Evolutionary conservation across 805 yeast genomes (phyloP).

Genomic region (Dipodascopsis uninucleata): DNA sequence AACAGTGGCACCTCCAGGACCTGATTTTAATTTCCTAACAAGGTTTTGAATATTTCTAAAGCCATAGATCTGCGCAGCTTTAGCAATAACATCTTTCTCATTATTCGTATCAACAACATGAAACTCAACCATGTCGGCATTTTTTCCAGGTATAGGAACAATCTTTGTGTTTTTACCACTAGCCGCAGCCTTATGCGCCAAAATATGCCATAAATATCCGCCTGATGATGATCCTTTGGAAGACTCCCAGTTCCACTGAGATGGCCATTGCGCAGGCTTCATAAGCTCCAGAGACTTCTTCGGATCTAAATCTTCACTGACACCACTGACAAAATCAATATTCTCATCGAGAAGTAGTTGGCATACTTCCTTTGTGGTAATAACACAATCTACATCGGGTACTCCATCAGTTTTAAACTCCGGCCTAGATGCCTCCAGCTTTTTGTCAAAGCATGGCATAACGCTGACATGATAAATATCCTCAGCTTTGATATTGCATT

Average conservation of each 20-base stretch:
- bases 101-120: conserved; percentile 44
- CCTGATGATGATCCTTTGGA: conserved; percentile 84
- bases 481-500: conserved; percentile 34
- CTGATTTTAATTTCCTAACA: conserved; percentile 67
- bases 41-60: conserved; percentile 91
- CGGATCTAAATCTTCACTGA: conserved; percentile 1
- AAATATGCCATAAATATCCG: conserved; percentile 75
- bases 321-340: conserved; percentile 30
- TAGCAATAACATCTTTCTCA: conserved; percentile 43
- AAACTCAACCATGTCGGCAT: conserved; percentile 71
- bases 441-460: conserved; percentile 98
- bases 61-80: conserved; percentile 76
- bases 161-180: conserved; percentile 40
- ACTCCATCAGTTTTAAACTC: conserved; percentile 46
- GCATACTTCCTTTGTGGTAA: conserved; percentile 83
- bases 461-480: conserved; percentile 74
- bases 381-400: conserved; percentile 85
- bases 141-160: conserved; percentile 54
- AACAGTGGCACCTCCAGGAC: conserved; percentile 22
- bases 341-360: conserved; percentile 59
- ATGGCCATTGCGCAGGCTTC: conserved; percentile 66
- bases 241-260: conserved; percentile 61
- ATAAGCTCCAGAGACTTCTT: conserved; percentile 6
- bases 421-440: conserved; percentile 86
- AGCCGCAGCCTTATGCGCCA: conserved; percentile 34